Evolutionary conservation across 768 basidiomycete species (phyloP).

Genomic region (Russula sp.): DNA sequence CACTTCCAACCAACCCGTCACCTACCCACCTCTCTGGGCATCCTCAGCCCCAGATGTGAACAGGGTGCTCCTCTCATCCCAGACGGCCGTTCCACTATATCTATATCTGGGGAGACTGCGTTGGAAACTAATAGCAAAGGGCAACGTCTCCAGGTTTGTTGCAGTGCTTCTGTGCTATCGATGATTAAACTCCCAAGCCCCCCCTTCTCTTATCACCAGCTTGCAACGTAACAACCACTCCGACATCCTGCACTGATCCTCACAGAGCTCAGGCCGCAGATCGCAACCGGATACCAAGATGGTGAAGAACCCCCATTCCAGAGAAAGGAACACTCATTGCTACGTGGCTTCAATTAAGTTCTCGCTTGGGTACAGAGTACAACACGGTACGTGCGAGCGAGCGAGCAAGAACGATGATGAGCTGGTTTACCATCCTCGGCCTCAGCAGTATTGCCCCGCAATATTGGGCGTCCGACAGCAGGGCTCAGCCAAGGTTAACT

Average conservation of each 20-base stretch:
- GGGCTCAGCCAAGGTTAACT: conserved; percentile 25
- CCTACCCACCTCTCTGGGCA: background rate
- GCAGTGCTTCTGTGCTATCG: background rate
- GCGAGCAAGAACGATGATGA: background rate
- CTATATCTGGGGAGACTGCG: background rate
- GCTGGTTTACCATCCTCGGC: background rate
- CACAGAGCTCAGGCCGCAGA: conserved; percentile 3
- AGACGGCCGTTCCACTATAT: background rate
- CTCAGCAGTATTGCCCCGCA: background rate
- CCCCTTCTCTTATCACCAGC: background rate
- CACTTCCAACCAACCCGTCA: background rate
- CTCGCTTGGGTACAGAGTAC: background rate
- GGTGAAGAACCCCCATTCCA: background rate
- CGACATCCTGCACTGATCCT: conserved; percentile 6
- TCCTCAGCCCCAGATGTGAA: background rate
- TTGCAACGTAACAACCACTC: background rate
- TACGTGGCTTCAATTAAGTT: background rate
- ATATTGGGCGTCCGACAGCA: conserved; percentile 14
- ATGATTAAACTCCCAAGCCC: background rate
- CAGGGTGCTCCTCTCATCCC: background rate
- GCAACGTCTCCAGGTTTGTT: background rate
- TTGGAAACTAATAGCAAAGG: background rate
- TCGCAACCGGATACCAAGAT: background rate
- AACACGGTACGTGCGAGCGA: background rate
- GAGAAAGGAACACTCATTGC: background rate